Evolutionary conservation across 352 stramenopile species (phyloP), one percentile per base, ranked within the genome.

Genomic region (Aphanomyces invadans): DNA sequence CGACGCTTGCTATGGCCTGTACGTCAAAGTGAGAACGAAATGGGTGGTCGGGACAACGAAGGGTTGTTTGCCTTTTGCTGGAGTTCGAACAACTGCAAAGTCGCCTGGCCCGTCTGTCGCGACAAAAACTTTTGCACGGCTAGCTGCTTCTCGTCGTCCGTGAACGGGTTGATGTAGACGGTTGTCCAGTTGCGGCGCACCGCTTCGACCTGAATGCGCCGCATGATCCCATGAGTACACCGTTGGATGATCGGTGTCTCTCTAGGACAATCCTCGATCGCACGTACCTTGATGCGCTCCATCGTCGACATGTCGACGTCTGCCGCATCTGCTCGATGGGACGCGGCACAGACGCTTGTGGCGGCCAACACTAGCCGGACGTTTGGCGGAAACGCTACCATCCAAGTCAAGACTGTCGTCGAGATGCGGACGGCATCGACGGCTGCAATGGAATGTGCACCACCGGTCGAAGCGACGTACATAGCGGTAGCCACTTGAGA

Each of bases 401-500:
- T 25, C 0, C 2, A 11, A 63, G 21, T 29, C 26, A 53, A 5
- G 9, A 48, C 2, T 1, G 44, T 4, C 17, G 5, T 63, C 42
- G 42, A 48, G 21, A 2, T 1, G 28, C 21, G 36, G n/a, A n/a
- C n/a, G n/a, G n/a, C n/a, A n/a, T n/a, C n/a, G n/a, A n/a, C n/a
- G n/a, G n/a, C n/a, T n/a, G n/a, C n/a, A n/a, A n/a, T n/a, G n/a
- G n/a, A n/a, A n/a, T n/a, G n/a, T n/a, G n/a, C n/a, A n/a, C n/a
- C n/a, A n/a, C n/a, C n/a, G n/a, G n/a, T n/a, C n/a, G n/a, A n/a
- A n/a, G n/a, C n/a, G n/a, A n/a, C n/a, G 33, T 57, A 67, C 60
- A 67, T 4, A 95, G 73, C 19, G 91, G 89, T 7, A 97, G 73
- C 89, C 89, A 97, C 65, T 95, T 95, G 46, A 97, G 73, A 60